These are phyloP conservation scores for Penicillium tannophilum DNA, from an alignment of 495 filamentous ascomycete species.

Conservation along the genomic window DNA sequence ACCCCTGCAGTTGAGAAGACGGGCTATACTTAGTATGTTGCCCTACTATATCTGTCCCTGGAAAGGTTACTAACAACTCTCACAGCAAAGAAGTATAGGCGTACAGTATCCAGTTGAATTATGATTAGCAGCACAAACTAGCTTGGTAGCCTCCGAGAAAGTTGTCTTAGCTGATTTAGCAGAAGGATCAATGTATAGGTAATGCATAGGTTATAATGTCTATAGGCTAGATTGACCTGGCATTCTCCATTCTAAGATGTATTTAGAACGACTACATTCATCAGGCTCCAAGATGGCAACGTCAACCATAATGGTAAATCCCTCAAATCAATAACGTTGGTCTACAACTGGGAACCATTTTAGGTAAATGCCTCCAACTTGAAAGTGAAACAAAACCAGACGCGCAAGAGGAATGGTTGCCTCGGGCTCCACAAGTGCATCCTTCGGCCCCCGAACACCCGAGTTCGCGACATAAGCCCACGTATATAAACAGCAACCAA, in stretches of 20 bases:
- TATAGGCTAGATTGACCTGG: background rate
- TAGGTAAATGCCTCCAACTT: background rate
- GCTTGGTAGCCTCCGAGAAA: background rate
- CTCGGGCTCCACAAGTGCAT: background rate
- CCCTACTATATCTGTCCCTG: background rate
- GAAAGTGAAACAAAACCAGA: background rate
- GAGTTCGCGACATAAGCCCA: background rate
- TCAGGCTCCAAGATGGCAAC: background rate
- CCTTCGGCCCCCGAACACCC: no score
- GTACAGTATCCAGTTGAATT: background rate
- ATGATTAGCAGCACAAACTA: background rate
- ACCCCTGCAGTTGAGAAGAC: conserved; percentile 57
- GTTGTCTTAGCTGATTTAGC: conserved; percentile 1
- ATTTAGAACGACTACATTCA: background rate
- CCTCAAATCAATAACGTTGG: background rate
- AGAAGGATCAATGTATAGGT: background rate
- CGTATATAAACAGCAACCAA: background rate
- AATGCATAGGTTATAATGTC: conserved; percentile 3
- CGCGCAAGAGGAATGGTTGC: background rate
- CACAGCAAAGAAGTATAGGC: conserved; percentile 29
- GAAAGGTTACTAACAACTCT: background rate
- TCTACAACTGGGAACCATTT: background rate
- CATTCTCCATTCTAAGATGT: no score
- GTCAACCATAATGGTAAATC: background rate
- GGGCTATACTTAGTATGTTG: conserved; percentile 56